Base-by-base conservation (phyloP, 2,329 filamentous ascomycete species). In the Pseudogymnoascus sp. region DNA sequence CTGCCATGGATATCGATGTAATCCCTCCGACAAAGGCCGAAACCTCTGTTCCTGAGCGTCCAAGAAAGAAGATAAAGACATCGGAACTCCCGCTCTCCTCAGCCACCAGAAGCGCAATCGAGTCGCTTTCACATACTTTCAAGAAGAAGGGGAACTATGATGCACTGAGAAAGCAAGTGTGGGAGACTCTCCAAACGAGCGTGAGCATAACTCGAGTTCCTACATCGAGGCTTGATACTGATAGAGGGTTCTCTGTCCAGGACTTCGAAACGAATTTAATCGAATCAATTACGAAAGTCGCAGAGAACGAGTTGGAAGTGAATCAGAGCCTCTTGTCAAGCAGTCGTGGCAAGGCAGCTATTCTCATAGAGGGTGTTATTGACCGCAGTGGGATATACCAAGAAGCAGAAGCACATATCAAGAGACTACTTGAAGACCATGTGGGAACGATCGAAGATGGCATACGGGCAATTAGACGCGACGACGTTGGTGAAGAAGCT, bases 101-200 rank as follows among this genome's bases (percentile, higher is more conserved):
- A 2, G 82, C 85, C n/a, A 89, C 90, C 60, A 82, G 88, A 66
- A 82, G 83, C 1, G 86, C 87, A 1, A 90, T 93, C 62, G 89
- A 92, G 68, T 82, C 81, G 13, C 81, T 93, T 21, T 83, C 89
- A n/a, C 87, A 90, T 71, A 87, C 83, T 9, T 93, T 92, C 77
- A 92, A 92, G 75, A 93, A 92, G 76, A 91, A 90, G 74, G 90
- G 90, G 64, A 88, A 88, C 62, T 94, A 92, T 71, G 90, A 94
- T 74, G 78, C 82, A 12, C 82, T 92, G 65, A 85, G 89, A 64
- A 92, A 91, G 72, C 82, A 89, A 68, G 81, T 90, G 9, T 91
- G 89, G 82, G 84, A 88, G 52, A 86, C 33, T 2, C 58, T 59
- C 35, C 35, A 59, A 59, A 40, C 35, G 8, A 59, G 58, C 18